Conservation (phyloP, 2,329 filamentous ascomycete genomes). For the Fusarium nygamai region DNA sequence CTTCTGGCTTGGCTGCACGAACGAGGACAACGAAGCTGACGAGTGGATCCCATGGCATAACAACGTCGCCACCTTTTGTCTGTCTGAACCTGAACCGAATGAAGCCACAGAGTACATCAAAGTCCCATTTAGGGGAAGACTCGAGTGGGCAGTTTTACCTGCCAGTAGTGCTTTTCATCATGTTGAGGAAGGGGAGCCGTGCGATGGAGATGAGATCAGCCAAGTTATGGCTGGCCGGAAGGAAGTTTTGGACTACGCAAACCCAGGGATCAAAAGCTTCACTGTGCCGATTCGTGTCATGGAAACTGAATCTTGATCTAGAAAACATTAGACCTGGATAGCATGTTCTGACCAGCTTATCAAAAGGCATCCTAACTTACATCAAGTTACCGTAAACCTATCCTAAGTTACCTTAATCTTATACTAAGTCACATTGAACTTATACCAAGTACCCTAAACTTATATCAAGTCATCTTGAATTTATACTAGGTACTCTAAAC, state of each 20-base stretch:
- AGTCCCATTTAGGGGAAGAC: neutral
- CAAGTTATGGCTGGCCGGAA: rapidly evolving
- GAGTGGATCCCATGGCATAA: neutral
- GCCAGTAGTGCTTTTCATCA: no score
- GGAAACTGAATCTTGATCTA: no score
- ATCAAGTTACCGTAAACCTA: no score
- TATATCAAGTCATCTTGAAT: rapidly evolving
- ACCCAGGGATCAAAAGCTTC: neutral
- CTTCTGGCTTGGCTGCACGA: neutral
- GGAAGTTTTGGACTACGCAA: rapidly evolving
- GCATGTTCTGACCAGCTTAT: no score
- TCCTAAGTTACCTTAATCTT: no score
- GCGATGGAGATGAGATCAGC: neutral
- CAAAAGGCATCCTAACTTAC: no score
- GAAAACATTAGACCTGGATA: no score
- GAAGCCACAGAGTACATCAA: rapidly evolving
- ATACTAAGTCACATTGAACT: no score
- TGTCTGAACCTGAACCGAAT: rapidly evolving
- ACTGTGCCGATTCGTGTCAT: neutral
- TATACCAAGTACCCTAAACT: neutral
- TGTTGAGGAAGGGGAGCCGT: neutral
- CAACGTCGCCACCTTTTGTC: rapidly evolving
- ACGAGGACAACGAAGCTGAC: no score
- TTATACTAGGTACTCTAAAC: neutral
- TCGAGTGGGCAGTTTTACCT: neutral